These are phyloP conservation scores for Stagonosporopsis cucurbitacearum DNA, from an alignment of 2,329 filamentous ascomycete genomes.

Conservation along the genomic window DNA sequence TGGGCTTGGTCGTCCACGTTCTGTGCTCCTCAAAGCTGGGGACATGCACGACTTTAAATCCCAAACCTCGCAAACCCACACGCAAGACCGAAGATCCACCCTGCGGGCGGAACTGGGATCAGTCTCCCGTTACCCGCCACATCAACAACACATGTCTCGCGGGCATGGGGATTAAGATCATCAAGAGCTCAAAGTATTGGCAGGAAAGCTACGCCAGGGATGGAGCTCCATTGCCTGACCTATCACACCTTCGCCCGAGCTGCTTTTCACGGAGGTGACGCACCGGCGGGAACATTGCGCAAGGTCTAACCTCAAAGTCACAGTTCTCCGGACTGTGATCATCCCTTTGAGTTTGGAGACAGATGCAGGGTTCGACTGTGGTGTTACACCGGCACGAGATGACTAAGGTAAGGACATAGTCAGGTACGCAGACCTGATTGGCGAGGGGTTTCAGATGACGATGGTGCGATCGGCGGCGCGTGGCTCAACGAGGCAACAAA, in stretches of 20 bases:
- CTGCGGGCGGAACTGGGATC: constrained; percentile 8
- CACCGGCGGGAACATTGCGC: constrained; percentile 19
- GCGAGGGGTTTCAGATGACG: constrained; percentile 32
- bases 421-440: constrained; percentile 45
- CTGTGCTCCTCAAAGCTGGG: constrained; percentile 9
- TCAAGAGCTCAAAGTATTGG: constrained; percentile 13
- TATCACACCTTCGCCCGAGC: constrained; percentile 20
- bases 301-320: constrained; percentile 6
- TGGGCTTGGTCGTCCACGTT: constrained; percentile 11
- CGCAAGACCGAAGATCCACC: constrained; percentile 7
- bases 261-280: constrained; percentile 32
- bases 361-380: constrained; percentile 24
- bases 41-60: constrained; percentile 19
- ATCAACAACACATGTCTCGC: constrained; percentile 15
- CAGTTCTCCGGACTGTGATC: constrained; percentile 6
- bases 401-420: constrained; percentile 18
- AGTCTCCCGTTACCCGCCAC: constrained; percentile 11
- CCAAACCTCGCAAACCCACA: constrained; percentile 4
- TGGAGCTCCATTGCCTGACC: constrained; percentile 23
- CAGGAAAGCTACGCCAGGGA: constrained; percentile 29
- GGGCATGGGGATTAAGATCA: constrained; percentile 8
- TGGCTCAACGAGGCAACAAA: constrained; percentile 23
- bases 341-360: neutral
- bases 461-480: constrained; percentile 37
- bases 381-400: constrained; percentile 17